phyloP scores from a whole-genome alignment of 179 eudicot genomes.

The Spinacia oleracea region DNA sequence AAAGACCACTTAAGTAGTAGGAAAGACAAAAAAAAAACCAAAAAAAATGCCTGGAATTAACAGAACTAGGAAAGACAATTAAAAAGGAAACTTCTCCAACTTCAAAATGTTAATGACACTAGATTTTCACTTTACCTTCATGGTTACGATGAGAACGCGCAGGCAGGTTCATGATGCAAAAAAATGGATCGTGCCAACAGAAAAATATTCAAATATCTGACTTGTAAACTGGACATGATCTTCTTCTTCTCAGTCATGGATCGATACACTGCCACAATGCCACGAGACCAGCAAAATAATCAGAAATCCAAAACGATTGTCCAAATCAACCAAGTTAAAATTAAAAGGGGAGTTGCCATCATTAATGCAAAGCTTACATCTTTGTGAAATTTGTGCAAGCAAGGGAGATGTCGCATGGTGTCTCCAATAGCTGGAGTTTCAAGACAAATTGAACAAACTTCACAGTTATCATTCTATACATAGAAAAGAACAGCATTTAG shows the following conservation, averaged over 20 bases:
- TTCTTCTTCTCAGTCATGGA: conserved; percentile 88
- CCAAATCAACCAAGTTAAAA: not conserved
- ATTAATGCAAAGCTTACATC: conserved; percentile 52
- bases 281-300: conserved; percentile 13
- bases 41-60: not conserved
- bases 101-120: not conserved
- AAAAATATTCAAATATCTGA: conserved; percentile 59
- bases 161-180: conserved; percentile 4
- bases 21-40: no score
- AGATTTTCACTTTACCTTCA: conserved; percentile 5
- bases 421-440: conserved; percentile 86
- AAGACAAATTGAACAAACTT: conserved; percentile 83
- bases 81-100: not conserved
- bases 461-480: conserved; percentile 58
- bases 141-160: conserved; percentile 2
- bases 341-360: conserved; percentile 8
- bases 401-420: conserved; percentile 87
- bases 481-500: conserved; percentile 9
- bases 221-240: conserved; percentile 93
- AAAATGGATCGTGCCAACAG: not conserved
- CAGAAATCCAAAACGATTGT: conserved; percentile 11
- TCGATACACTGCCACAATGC: conserved; percentile 86
- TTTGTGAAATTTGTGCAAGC: conserved; percentile 98
- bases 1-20: not conserved
- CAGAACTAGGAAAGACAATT: not conserved